Evolutionary conservation across 345 rosid genomes (phyloP).

Genomic region (Lepidium sativum): DNA sequence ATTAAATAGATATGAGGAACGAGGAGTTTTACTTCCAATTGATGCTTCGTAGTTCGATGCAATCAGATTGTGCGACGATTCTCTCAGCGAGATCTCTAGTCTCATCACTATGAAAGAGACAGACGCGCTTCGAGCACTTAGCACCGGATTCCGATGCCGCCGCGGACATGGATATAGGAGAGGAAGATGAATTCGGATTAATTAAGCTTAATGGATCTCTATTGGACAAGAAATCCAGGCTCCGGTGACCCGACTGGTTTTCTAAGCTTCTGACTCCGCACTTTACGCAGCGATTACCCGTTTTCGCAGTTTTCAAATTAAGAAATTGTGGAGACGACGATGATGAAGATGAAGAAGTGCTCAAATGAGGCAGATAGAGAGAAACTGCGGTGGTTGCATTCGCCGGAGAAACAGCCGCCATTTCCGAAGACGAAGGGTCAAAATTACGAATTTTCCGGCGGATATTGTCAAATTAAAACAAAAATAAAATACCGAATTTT

Average conservation of each 20-base stretch:
- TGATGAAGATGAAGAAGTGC: slow-evolving; percentile 1
- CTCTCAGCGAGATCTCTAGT: slow-evolving; percentile 74
- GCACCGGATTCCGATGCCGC: slow-evolving; percentile 38
- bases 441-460: slow-evolving; percentile 8
- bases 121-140: slow-evolving; percentile 48
- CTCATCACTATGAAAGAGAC: slow-evolving; percentile 72
- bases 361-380: background rate
- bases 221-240: slow-evolving; percentile 40
- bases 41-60: slow-evolving; percentile 76
- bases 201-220: slow-evolving; percentile 37
- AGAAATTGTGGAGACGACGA: slow-evolving; percentile 14
- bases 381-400: slow-evolving; percentile 4
- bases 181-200: slow-evolving; percentile 26
- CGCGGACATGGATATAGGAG: slow-evolving; percentile 47
- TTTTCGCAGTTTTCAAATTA: slow-evolving; percentile 7
- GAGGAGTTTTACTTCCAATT: slow-evolving; percentile 57
- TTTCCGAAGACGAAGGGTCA: slow-evolving; percentile 21
- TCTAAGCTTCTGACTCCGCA: slow-evolving; percentile 54
- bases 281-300: slow-evolving; percentile 18
- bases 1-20: background rate
- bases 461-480: slow-evolving; percentile 20
- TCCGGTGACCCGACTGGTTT: slow-evolving; percentile 39
- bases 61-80: slow-evolving; percentile 58
- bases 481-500: background rate
- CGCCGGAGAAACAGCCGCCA: slow-evolving; percentile 30